phyloP scores from a whole-genome alignment of 805 yeast genomes.

The Candida dajiaensis region DNA sequence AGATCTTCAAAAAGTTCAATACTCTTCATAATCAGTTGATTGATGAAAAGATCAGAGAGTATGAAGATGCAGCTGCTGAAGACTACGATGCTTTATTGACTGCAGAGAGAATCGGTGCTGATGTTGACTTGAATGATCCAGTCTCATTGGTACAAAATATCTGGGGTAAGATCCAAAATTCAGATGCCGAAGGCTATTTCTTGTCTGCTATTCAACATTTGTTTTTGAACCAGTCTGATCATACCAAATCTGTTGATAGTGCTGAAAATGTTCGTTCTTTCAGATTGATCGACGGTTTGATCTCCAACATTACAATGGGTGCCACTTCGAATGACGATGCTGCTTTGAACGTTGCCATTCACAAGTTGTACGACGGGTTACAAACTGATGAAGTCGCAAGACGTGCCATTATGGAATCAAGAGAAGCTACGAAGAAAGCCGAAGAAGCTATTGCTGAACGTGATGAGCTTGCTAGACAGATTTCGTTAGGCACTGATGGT shows the following conservation, averaged over 20 bases:
- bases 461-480: conserved; percentile 57
- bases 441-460: conserved; percentile 55
- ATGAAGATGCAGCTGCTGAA: conserved; percentile 46
- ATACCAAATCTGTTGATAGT: conserved; percentile 39
- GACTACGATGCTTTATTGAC: conserved; percentile 44
- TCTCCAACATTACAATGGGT: conserved; percentile 54
- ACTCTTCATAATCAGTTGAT: conserved; percentile 51
- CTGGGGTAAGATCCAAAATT: conserved; percentile 51
- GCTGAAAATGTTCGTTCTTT: conserved; percentile 45
- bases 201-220: conserved; percentile 49
- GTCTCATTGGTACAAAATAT: conserved; percentile 59
- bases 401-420: conserved; percentile 56
- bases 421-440: conserved; percentile 44
- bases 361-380: conserved; percentile 61
- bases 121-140: conserved; percentile 49
- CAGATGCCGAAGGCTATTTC: conserved; percentile 45
- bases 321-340: conserved; percentile 44
- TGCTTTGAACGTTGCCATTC: conserved; percentile 74
- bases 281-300: conserved; percentile 57
- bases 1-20: conserved; percentile 46
- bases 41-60: conserved; percentile 60
- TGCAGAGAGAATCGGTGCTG: conserved; percentile 29
- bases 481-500: conserved; percentile 74
- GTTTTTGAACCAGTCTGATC: conserved; percentile 33
- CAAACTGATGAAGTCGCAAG: conserved; percentile 84